Conservation (phyloP, 2,329 filamentous ascomycete genomes). For the Lecanosticta acicola region DNA sequence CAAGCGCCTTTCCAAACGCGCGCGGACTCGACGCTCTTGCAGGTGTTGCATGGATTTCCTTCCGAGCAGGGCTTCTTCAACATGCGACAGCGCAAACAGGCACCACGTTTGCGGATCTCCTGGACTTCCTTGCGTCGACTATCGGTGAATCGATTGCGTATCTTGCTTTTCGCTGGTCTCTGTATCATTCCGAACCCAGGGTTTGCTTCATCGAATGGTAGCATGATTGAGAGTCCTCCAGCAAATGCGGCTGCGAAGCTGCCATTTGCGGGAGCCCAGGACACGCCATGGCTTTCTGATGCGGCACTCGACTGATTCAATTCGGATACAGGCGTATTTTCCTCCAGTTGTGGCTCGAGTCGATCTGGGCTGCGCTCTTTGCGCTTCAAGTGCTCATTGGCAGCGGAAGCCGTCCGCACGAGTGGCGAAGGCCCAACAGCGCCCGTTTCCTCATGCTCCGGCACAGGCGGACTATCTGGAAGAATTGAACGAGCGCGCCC, state of each 20-base stretch:
- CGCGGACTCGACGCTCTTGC: constrained; percentile 54
- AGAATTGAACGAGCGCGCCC: too few relatives aligned
- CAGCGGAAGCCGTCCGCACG: constrained; percentile 18
- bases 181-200: constrained; percentile 15
- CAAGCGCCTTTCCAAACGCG: constrained; percentile 57
- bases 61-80: constrained; percentile 59
- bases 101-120: constrained; percentile 54
- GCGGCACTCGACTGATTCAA: too few relatives aligned
- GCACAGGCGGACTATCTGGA: not conserved
- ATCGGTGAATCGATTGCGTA: constrained; percentile 53
- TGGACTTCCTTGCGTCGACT: constrained; percentile 54
- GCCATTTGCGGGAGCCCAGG: not conserved
- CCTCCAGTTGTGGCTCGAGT: not conserved
- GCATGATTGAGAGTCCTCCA: not conserved
- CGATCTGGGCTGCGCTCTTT: not conserved
- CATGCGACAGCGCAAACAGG: constrained; percentile 59
- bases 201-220: not conserved
- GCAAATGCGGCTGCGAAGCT: not conserved
- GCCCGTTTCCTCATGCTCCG: not conserved
- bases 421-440: constrained; percentile 8
- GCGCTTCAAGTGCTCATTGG: constrained; percentile 12
- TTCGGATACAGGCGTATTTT: too few relatives aligned
- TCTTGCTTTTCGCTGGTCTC: constrained; percentile 20
- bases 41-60: constrained; percentile 55
- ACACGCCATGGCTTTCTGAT: too few relatives aligned